Evolutionary conservation across 192 early-diverging fungal species (phyloP).

Genomic region (Mortierella hygrophila): DNA sequence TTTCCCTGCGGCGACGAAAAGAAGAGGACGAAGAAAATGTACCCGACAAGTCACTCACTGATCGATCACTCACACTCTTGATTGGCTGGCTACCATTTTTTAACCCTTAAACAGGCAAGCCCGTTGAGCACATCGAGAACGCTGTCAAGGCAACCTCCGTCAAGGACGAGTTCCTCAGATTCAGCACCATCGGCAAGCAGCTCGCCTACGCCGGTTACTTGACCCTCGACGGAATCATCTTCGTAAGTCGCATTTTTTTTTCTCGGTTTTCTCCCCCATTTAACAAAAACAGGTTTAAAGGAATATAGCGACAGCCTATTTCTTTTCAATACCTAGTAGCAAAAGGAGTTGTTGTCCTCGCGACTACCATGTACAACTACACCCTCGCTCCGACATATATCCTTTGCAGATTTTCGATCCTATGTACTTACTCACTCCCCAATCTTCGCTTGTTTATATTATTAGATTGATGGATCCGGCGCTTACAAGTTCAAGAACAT

Average conservation of each 20-base stretch:
- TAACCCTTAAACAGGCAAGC: conserved; percentile 55
- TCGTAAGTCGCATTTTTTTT: conserved; percentile 60
- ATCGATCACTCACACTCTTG: not conserved
- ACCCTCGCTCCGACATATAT: not conserved
- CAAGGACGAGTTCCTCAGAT: conserved; percentile 72
- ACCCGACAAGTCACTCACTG: not conserved
- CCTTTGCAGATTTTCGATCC: no score
- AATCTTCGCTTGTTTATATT: not conserved
- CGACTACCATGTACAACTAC: no score
- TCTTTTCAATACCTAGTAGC: not conserved
- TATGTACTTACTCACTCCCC: not conserved
- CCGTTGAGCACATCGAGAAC: conserved; percentile 73
- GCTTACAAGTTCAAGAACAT: conserved; percentile 74
- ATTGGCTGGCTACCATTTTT: not conserved
- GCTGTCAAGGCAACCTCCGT: conserved; percentile 66
- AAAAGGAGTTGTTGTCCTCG: not conserved
- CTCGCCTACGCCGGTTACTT: conserved; percentile 73
- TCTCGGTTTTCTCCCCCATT: not conserved
- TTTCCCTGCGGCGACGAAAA: not conserved
- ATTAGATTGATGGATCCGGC: conserved; percentile 69
- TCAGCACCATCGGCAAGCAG: conserved; percentile 67
- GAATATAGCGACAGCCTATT: not conserved
- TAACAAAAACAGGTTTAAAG: not conserved
- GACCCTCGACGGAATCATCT: conserved; percentile 70
- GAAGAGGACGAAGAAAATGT: not conserved